Evolutionary conservation across 2,329 filamentous ascomycete species (phyloP), one percentile per base, ranked within the genome.

Genomic region (Neofusicoccum kwambonambiense): DNA sequence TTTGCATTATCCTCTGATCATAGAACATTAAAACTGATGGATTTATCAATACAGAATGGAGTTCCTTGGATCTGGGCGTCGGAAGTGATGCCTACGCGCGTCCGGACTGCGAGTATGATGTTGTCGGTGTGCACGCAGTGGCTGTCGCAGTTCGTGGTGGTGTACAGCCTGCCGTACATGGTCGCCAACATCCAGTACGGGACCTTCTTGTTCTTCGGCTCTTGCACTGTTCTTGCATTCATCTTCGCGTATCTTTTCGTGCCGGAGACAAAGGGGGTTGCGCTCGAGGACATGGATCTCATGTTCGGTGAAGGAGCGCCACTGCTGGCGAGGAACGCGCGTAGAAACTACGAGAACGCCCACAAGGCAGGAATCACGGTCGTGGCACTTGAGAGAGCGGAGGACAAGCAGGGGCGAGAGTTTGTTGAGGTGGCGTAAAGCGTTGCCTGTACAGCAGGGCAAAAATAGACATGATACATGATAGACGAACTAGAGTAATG

Each of bases 61-160:
- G 86, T 87, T 31, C 89, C 87, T 77, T 91, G 89, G 89, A 89
- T 90, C 70, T 87, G 90, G 70, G 84, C 90, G 3, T 85, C 84
- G 27, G 89, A 91, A 75, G 91, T 91, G 64, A 88, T 89, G 0
- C 87, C 87, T 5, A 87, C 87, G 0, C 81, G 89, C 41, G 80
- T 91, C 7, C 81, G 89, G 64, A 86, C 86, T n/a, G 77, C 89
- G 68, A 91, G 90, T 70, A 88, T 91, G 8, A 84, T 88, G 2
- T 80, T 91, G 58, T 89, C 84, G 0, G 88, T 89, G 0, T 87
- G 86, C 2, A 90, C 87, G 0, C 88, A 91, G 71, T 90, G 89
- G 89, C 76, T 91, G 4, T 91, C 91, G 76, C 91, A 91, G 73
- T 90, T 91, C 67, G 84, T 90, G 11, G 87, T 91, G 65, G 89